Conservation (phyloP, 176 grass and related monocot species). For the Oryza officinalis region DNA sequence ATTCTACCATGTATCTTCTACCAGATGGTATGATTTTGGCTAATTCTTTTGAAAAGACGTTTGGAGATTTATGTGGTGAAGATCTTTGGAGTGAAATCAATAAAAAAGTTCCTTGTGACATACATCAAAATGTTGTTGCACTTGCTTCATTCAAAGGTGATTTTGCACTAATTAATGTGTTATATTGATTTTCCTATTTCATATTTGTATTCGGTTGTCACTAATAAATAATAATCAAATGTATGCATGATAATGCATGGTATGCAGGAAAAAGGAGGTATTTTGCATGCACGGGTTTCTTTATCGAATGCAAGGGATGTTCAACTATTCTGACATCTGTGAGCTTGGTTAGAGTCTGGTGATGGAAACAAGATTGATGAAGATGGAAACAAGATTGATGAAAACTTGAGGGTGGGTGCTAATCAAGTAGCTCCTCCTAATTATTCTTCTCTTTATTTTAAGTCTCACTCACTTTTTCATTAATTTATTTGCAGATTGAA, state of each 20-base stretch:
- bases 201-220: background rate
- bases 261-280: background rate
- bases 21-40: background rate
- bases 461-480: too few relatives aligned
- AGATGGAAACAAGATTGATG: conserved; percentile 2
- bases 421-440: background rate
- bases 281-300: background rate
- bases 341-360: background rate
- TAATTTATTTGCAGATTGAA: background rate
- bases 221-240: background rate
- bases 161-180: background rate
- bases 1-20: too few relatives aligned
- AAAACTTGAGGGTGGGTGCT: background rate
- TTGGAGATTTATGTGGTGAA: background rate
- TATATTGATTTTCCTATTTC: too few relatives aligned
- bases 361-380: background rate
- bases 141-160: conserved; percentile 2
- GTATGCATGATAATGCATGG: background rate
- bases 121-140: background rate
- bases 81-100: background rate
- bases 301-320: background rate
- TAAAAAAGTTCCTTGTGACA: background rate
- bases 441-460: too few relatives aligned
- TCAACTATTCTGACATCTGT: background rate
- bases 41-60: background rate